A percentile compares a stretch with the other conserved stretches of the same genome.
phyloP scores from a whole-genome alignment of 345 rosid genomes.

The Camelina hispida region DNA sequence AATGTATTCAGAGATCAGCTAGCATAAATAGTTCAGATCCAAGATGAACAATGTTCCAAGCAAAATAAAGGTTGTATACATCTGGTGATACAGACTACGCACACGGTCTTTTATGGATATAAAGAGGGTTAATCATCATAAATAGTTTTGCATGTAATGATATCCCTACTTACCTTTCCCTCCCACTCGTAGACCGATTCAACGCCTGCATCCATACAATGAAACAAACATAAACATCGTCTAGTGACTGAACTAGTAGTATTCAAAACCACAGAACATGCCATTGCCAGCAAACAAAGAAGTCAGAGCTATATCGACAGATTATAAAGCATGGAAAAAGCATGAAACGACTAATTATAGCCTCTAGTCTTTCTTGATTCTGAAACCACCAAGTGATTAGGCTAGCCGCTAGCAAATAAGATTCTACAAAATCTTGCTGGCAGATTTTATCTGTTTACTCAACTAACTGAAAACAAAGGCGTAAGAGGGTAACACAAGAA shows the following conservation, averaged over 20 bases:
- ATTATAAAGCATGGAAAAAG: background rate
- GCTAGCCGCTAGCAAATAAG: background rate
- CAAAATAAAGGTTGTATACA: background rate
- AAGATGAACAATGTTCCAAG: constrained; percentile 21
- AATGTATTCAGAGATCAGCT: background rate
- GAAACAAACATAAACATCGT: constrained; percentile 9
- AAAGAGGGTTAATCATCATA: background rate
- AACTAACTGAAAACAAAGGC: constrained; percentile 1
- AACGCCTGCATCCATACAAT: constrained; percentile 64
- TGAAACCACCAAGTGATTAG: background rate
- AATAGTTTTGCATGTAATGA: background rate
- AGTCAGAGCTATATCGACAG: background rate
- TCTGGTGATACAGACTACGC: background rate
- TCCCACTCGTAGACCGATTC: constrained; percentile 92
- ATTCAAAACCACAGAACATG: constrained; percentile 9
- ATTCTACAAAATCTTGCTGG: background rate
- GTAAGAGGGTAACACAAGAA: constrained; percentile 14
- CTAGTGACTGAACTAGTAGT: background rate
- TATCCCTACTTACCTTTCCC: constrained; percentile 65
- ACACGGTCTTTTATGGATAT: too few species aligned
- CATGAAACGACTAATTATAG: background rate
- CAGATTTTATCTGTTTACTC: background rate
- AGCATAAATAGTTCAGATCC: background rate
- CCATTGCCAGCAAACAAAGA: constrained; percentile 8
- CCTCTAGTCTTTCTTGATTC: constrained; percentile 2